These are phyloP conservation scores for Orbilia quercus DNA, from an alignment of 2,329 filamentous ascomycete genomes.

Conservation along the genomic window DNA sequence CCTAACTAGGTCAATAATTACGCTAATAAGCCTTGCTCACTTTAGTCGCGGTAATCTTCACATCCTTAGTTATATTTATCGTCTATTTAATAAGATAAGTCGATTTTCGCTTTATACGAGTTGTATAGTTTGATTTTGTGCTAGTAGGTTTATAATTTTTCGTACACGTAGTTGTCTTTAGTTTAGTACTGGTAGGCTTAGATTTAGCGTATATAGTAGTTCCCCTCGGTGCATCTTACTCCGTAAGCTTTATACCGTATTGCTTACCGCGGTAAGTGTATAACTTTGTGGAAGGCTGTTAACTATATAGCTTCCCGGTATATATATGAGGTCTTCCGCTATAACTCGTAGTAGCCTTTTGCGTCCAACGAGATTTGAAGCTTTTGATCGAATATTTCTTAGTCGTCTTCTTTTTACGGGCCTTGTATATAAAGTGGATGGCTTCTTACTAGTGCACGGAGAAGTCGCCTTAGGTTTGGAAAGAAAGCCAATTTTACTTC, in stretches of 20 bases:
- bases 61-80: too few species aligned
- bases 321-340: background rate
- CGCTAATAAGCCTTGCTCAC: too few species aligned
- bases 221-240: background rate
- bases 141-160: background rate
- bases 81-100: too few species aligned
- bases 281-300: background rate
- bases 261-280: too few species aligned
- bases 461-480: background rate
- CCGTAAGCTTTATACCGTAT: background rate
- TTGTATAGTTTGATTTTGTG: background rate
- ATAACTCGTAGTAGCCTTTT: background rate
- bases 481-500: background rate
- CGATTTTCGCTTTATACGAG: too few species aligned
- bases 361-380: background rate
- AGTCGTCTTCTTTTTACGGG: too few species aligned
- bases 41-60: too few species aligned
- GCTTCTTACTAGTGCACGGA: constrained; percentile 1
- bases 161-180: constrained; percentile 3
- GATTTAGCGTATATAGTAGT: constrained; percentile 1
- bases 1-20: too few species aligned
- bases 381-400: background rate
- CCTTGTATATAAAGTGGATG: too few species aligned
- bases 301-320: background rate
- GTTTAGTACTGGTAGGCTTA: constrained; percentile 6